Evolutionary conservation across 768 basidiomycete species (phyloP), one percentile per base, ranked within the genome.

Genomic region (Russula ochroleuca): DNA sequence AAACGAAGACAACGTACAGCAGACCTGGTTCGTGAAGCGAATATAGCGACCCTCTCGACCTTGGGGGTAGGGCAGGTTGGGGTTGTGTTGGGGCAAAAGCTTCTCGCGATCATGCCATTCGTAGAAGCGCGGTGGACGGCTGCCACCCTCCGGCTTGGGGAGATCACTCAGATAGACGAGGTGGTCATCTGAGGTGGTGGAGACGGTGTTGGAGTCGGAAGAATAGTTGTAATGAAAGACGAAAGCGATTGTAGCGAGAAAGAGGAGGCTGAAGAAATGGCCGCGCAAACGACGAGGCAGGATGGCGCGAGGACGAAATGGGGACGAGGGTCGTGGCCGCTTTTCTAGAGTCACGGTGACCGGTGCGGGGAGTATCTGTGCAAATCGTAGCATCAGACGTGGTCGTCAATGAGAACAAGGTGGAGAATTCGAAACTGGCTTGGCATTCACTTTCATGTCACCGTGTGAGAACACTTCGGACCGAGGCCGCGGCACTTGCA

Each of bases 1-100:
- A 8, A 1, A 9, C 5, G 8, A 37, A 23, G 0, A n/a, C 2
- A 31, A 40, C 21, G 59, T n/a, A 68, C 67, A 41, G 7, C 23
- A 45, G 1, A 61, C 6, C 6, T 68, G 67, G 28, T 68, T 68
- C 19, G 59, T n/a, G 37, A 68, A 65, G 7, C 37, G 56, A 2
- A 68, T 41, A n/a, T 68, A 68, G 11, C 58, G 51, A 4, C 67
- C 67, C 8, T 68, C n/a, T 13, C 49, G 41, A 8, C 67, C 61
- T 25, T 68, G 67, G 1, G 67, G 67, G 38, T 37, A 62, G 10
- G 61, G 67, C 11, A 66, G 33, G 38, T 57, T 21, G 7, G 43
- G 49, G 25, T 63, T 14, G 21, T 63, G 61, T 21, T 68, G 67
- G 1, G 67, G 67, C 14, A 68, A 40, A n/a, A 15, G 21, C 4